Evolutionary conservation across 169 alveolate genomes (phyloP).

Genomic region (Ichthyophthirius multifiliis): DNA sequence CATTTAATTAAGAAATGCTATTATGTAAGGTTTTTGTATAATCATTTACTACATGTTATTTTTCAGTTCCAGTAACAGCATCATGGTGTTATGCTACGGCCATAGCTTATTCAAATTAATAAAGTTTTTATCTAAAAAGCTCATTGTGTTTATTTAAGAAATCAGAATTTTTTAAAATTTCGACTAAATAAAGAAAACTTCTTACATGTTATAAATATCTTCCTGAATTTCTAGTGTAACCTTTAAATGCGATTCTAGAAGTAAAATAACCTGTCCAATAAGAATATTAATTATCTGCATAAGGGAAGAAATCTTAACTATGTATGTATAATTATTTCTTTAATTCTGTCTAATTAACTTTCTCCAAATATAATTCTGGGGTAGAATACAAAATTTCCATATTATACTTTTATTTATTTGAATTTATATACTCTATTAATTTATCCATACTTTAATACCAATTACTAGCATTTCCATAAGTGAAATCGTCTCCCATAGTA

Average conservation of each 20-base stretch:
- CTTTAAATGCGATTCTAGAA: slow-evolving; percentile 43
- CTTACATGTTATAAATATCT: slow-evolving; percentile 8
- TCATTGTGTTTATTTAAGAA: neutral
- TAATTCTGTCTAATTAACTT: neutral
- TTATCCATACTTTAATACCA: slow-evolving; percentile 45
- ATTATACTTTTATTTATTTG: neutral
- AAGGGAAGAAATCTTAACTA: slow-evolving; percentile 73
- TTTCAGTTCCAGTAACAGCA: slow-evolving; percentile 71
- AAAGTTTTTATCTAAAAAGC: neutral
- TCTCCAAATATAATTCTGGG: slow-evolving; percentile 9
- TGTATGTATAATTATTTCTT: neutral
- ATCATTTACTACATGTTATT: slow-evolving; percentile 61
- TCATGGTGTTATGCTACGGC: slow-evolving; percentile 47
- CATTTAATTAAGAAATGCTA: neutral
- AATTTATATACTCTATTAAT: slow-evolving; percentile 42
- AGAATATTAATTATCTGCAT: slow-evolving; percentile 45
- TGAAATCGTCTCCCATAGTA: slow-evolving; percentile 54
- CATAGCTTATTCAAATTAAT: neutral
- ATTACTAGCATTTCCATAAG: slow-evolving; percentile 40
- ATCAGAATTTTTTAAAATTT: neutral
- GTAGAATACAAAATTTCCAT: slow-evolving; percentile 33
- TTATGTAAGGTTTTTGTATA: slow-evolving; percentile 22
- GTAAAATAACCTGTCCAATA: slow-evolving; percentile 83
- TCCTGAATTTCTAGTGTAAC: slow-evolving; percentile 5
- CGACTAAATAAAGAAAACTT: neutral